Conservation (phyloP, 768 basidiomycete genomes). For the Termitomyces sp. region DNA sequence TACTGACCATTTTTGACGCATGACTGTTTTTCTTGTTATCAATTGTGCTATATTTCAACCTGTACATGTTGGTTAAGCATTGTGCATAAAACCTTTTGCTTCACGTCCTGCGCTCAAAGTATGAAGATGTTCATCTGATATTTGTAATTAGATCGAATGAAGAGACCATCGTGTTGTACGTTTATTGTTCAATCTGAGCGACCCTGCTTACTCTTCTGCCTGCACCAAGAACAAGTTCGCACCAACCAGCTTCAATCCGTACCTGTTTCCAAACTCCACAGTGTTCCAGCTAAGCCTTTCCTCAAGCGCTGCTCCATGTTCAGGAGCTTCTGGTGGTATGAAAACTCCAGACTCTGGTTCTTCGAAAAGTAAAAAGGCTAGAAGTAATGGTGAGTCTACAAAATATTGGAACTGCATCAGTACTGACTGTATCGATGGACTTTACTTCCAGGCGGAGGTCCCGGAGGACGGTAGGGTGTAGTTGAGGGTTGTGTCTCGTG, state of each 20-base stretch:
- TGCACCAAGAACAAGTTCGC: slow-evolving; percentile 50
- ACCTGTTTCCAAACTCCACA: slow-evolving; percentile 40
- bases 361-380: slow-evolving; percentile 53
- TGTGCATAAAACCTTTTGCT: slow-evolving; percentile 6
- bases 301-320: slow-evolving; percentile 36
- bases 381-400: not conserved
- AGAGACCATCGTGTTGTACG: not conserved
- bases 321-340: slow-evolving; percentile 39
- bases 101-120: slow-evolving; percentile 3
- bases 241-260: slow-evolving; percentile 52
- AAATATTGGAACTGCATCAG: not conserved
- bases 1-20: slow-evolving; percentile 1
- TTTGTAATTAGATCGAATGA: slow-evolving; percentile 10
- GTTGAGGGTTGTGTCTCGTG: slow-evolving; percentile 38
- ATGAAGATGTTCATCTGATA: slow-evolving; percentile 9
- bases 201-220: slow-evolving; percentile 10
- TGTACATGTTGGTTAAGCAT: slow-evolving; percentile 4
- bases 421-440: slow-evolving; percentile 52
- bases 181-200: not conserved
- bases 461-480: slow-evolving; percentile 54
- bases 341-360: slow-evolving; percentile 41
- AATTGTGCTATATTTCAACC: slow-evolving; percentile 1
- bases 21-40: slow-evolving; percentile 10
- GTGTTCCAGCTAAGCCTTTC: slow-evolving; percentile 54
- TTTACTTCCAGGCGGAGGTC: slow-evolving; percentile 47